A percentile compares a stretch with the other conserved stretches of the same genome.
phyloP scores from a whole-genome alignment of 495 filamentous ascomycete species.

The Acidomyces sp. region DNA sequence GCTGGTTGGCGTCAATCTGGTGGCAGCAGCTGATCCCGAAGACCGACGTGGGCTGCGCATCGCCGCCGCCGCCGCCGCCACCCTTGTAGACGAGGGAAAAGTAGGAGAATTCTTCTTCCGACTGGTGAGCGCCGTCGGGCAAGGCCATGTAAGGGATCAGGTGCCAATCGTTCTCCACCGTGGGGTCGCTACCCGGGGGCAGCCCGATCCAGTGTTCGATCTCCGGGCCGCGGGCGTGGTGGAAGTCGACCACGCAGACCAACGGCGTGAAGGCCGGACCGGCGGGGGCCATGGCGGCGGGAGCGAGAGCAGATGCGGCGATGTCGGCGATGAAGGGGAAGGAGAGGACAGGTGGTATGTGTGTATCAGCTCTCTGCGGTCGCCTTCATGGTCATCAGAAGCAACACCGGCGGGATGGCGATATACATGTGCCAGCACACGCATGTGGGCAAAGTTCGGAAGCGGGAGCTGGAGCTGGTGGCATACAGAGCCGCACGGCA shows the following conservation, averaged over 20 bases:
- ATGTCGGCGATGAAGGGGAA: background rate
- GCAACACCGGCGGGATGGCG: background rate
- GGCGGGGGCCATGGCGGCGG: background rate
- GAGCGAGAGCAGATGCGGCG: background rate
- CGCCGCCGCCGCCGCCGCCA: slow-evolving; percentile 27
- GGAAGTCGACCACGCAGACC: slow-evolving; percentile 89
- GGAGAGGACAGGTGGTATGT: background rate
- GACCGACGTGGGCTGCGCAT: slow-evolving; percentile 48
- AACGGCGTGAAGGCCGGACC: slow-evolving; percentile 37
- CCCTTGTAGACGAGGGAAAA: slow-evolving; percentile 75
- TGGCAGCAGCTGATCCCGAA: slow-evolving; percentile 94
- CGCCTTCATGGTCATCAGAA: background rate
- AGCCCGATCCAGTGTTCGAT: slow-evolving; percentile 82
- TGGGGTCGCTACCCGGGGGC: slow-evolving; percentile 65
- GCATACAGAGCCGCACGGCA: background rate
- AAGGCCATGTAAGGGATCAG: slow-evolving; percentile 96
- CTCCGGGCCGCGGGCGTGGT: slow-evolving; percentile 93
- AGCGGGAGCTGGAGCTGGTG: background rate
- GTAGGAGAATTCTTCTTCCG: slow-evolving; percentile 93
- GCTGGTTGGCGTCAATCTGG: slow-evolving; percentile 67
- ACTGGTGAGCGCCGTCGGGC: slow-evolving; percentile 83
- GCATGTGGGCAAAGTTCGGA: background rate
- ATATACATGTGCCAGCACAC: slow-evolving; percentile 1
- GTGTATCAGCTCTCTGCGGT: background rate
- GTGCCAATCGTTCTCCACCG: slow-evolving; percentile 78